phyloP scores from a whole-genome alignment of 1,284 basidiomycete species.

The Leccinum angustisporum region DNA sequence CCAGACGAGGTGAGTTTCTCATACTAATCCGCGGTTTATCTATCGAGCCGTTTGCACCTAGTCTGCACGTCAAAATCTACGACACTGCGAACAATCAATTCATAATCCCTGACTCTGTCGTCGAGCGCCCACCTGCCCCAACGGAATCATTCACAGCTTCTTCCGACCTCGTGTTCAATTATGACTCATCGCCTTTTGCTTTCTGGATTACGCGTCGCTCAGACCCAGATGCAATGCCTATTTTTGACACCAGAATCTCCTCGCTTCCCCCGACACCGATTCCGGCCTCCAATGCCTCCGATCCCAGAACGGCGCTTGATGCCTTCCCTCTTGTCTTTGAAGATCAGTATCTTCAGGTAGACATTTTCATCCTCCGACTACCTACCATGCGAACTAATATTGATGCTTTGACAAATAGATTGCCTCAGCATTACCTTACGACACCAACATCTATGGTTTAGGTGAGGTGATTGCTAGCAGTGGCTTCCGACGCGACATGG shows the following conservation, averaged over 20 bases:
- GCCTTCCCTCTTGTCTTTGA: slow-evolving; percentile 74
- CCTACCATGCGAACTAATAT: neutral
- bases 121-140: slow-evolving; percentile 46
- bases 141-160: slow-evolving; percentile 36
- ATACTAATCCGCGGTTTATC: neutral
- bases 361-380: neutral
- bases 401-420: slow-evolving; percentile 41
- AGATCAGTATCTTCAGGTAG: slow-evolving; percentile 63
- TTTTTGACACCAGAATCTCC: slow-evolving; percentile 71
- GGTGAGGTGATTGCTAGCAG: slow-evolving; percentile 73
- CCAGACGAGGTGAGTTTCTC: slow-evolving; percentile 37
- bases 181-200: slow-evolving; percentile 63
- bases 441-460: slow-evolving; percentile 76
- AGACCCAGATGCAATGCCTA: slow-evolving; percentile 51
- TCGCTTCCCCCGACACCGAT: slow-evolving; percentile 59
- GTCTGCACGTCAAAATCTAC: slow-evolving; percentile 76
- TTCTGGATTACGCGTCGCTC: slow-evolving; percentile 77
- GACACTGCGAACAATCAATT: slow-evolving; percentile 68
- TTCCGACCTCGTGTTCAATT: slow-evolving; percentile 69
- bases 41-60: slow-evolving; percentile 25
- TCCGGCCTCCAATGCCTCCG: slow-evolving; percentile 44
- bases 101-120: slow-evolving; percentile 61
- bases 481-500: slow-evolving; percentile 64
- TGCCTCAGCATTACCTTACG: slow-evolving; percentile 60
- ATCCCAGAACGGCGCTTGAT: slow-evolving; percentile 52